A percentile compares a stretch with the other conserved stretches of the same genome.
These are phyloP conservation scores for Penicillium argentinense DNA, from an alignment of 495 filamentous ascomycete species.

Conservation along the genomic window DNA sequence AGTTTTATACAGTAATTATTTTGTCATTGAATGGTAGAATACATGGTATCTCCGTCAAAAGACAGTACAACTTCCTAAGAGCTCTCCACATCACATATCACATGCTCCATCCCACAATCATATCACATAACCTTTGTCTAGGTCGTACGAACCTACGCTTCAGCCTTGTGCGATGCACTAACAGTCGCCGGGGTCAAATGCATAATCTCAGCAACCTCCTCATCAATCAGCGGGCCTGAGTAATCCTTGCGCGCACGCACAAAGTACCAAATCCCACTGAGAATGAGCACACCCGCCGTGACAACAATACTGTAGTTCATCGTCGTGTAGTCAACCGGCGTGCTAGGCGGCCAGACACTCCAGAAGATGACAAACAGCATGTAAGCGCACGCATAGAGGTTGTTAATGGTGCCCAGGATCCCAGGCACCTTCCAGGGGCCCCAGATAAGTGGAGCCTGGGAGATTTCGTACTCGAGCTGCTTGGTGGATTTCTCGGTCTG, in stretches of 20 bases:
- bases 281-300: slow-evolving; percentile 29
- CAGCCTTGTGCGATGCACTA: not conserved
- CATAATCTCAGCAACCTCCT: slow-evolving; percentile 36
- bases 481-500: slow-evolving; percentile 1
- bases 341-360: slow-evolving; percentile 40
- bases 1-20: too few species aligned
- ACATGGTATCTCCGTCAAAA: not conserved
- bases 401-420: slow-evolving; percentile 37
- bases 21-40: slow-evolving; percentile 1
- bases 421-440: slow-evolving; percentile 44
- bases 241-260: slow-evolving; percentile 36
- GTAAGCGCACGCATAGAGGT: slow-evolving; percentile 37
- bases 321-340: slow-evolving; percentile 35
- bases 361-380: slow-evolving; percentile 41
- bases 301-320: slow-evolving; percentile 50
- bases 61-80: not conserved
- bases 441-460: slow-evolving; percentile 30
- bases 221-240: slow-evolving; percentile 35
- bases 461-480: slow-evolving; percentile 20
- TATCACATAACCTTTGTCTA: not conserved
- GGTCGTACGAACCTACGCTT: not conserved
- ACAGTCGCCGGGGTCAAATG: slow-evolving; percentile 20
- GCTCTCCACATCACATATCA: too few species aligned
- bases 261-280: slow-evolving; percentile 37
- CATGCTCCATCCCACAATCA: not conserved